These are phyloP conservation scores for Ottelia alismoides DNA, from an alignment of 106 monocot genomes.

Conservation along the genomic window DNA sequence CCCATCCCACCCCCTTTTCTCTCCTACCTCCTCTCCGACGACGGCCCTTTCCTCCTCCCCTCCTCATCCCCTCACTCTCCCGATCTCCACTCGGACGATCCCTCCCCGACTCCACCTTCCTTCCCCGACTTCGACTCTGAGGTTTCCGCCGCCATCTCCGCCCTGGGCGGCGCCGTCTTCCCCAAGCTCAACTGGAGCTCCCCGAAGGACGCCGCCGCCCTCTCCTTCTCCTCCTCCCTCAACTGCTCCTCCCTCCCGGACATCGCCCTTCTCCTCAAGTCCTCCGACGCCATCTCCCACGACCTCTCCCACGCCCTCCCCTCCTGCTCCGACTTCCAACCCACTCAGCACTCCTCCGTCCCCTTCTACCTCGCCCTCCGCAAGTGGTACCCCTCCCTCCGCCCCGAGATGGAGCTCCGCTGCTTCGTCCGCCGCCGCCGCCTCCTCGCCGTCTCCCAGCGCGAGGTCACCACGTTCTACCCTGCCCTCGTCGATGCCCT, in stretches of 20 bases:
- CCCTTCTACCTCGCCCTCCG: constrained; percentile 60
- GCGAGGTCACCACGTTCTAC: constrained; percentile 76
- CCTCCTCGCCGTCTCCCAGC: constrained; percentile 57
- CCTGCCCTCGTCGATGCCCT: constrained; percentile 45
- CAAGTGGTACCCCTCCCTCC: constrained; percentile 47
- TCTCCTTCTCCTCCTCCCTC: constrained; percentile 44
- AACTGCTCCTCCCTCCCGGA: constrained; percentile 67
- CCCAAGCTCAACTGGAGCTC: constrained; percentile 97
- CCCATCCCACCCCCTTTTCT: too few relatives aligned
- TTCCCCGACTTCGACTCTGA: constrained; percentile 62
- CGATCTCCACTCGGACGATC: too few relatives aligned
- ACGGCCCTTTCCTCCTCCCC: too few relatives aligned
- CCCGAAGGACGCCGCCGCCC: constrained; percentile 83
- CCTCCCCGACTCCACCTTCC: constrained; percentile 22
- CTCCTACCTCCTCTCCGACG: too few relatives aligned
- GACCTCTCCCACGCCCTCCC: constrained; percentile 50
- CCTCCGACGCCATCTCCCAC: constrained; percentile 62
- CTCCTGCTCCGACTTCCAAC: constrained; percentile 17
- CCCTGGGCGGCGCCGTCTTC: constrained; percentile 68
- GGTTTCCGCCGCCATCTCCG: constrained; percentile 34
- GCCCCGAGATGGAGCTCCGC: constrained; percentile 77
- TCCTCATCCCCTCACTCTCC: too few relatives aligned
- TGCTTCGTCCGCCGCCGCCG: constrained; percentile 45
- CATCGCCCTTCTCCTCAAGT: constrained; percentile 64
- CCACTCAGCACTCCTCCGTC: not conserved